These are phyloP conservation scores for Gigaspora rosea DNA, from an alignment of 192 early-diverging fungal genomes.

Conservation along the genomic window DNA sequence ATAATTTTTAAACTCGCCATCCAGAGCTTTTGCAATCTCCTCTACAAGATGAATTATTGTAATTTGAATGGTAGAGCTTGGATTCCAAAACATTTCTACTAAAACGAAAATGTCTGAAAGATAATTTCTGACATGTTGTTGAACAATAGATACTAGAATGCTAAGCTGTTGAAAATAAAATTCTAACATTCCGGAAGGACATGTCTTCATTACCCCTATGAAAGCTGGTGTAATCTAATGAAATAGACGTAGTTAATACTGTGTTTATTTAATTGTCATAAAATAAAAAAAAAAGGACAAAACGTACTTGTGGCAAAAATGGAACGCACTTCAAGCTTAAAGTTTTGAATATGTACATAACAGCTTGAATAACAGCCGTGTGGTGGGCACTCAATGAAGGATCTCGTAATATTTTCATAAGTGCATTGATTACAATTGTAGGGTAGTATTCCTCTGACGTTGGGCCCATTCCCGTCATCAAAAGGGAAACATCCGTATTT, in stretches of 20 bases:
- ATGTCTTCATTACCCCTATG: conserved; percentile 81
- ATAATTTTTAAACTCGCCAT: conserved; percentile 87
- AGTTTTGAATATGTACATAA: conserved; percentile 93
- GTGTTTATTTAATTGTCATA: no score
- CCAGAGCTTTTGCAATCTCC: conserved; percentile 78
- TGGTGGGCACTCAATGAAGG: conserved; percentile 80
- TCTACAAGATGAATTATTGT: conserved; percentile 86
- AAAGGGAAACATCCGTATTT: conserved; percentile 55
- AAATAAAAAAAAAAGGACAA: background rate
- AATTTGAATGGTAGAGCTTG: conserved; percentile 70
- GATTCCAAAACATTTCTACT: conserved; percentile 76
- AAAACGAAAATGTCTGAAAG: conserved; percentile 78
- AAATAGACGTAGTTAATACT: background rate
- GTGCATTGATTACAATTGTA: conserved; percentile 81
- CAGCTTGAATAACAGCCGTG: conserved; percentile 82
- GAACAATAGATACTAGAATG: conserved; percentile 78
- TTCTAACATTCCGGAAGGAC: conserved; percentile 76
- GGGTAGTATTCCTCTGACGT: conserved; percentile 91
- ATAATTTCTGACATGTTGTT: conserved; percentile 88
- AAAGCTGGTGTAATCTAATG: conserved; percentile 87
- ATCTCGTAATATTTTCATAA: conserved; percentile 88
- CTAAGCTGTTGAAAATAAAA: conserved; percentile 91
- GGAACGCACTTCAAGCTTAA: conserved; percentile 85
- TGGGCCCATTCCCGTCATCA: conserved; percentile 70
- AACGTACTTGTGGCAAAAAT: conserved; percentile 78